phyloP scores from a whole-genome alignment of 2,329 filamentous ascomycete species.

The Fusarium sp. region DNA sequence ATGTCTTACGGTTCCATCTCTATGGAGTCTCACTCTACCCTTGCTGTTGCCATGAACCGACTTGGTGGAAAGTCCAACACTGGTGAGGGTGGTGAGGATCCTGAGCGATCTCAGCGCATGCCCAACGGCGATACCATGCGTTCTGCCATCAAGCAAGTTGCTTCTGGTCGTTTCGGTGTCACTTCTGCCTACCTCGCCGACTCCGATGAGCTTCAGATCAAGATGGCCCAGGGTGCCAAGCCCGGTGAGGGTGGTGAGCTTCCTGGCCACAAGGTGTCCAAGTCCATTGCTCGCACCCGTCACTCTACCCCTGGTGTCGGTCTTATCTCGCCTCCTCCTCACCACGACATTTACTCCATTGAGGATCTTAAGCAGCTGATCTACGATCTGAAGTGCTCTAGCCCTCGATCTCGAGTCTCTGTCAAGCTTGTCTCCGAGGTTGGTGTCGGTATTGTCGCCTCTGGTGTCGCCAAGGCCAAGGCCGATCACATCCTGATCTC shows the following conservation, averaged over 20 bases:
- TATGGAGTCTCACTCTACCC: conserved; percentile 96
- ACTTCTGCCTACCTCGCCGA: conserved; percentile 95
- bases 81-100: conserved; percentile 95
- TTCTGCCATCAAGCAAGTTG: conserved; percentile 97
- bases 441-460: conserved; percentile 96
- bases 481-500: conserved; percentile 97
- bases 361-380: conserved; percentile 98
- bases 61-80: conserved; percentile 98
- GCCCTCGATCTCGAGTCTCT: conserved; percentile 89
- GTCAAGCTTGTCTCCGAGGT: conserved; percentile 98
- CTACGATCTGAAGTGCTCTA: conserved; percentile 97
- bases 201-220: conserved; percentile 96
- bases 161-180: conserved; percentile 94
- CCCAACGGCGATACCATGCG: conserved; percentile 96
- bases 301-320: conserved; percentile 97
- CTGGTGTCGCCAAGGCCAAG: conserved; percentile 97
- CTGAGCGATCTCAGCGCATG: conserved; percentile 86
- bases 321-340: conserved; percentile 93
- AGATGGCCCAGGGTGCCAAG: conserved; percentile 99
- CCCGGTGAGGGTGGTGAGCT: conserved; percentile 97
- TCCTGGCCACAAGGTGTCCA: conserved; percentile 95
- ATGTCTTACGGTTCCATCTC: conserved; percentile 99
- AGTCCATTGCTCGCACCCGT: conserved; percentile 91
- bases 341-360: conserved; percentile 99
- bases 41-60: conserved; percentile 96